A percentile compares a stretch with the other conserved stretches of the same genome.
Conservation (phyloP, 192 early-diverging fungal species). For the Entrophospora sp. region DNA sequence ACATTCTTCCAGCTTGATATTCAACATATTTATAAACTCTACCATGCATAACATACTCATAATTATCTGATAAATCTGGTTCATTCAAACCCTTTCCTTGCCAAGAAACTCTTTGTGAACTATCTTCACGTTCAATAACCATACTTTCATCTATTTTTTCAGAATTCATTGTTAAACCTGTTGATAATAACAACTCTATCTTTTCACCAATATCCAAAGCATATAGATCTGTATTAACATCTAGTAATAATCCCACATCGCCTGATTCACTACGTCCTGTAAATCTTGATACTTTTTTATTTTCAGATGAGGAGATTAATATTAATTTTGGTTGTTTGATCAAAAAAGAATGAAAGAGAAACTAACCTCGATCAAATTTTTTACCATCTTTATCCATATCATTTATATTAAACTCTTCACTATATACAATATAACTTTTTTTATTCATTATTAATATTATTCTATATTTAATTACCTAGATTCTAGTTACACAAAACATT, state of each 20-base stretch:
- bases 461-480: no score
- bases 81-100: slow-evolving; percentile 55
- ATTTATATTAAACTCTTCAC: slow-evolving; percentile 81
- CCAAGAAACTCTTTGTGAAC: slow-evolving; percentile 51
- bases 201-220: slow-evolving; percentile 78
- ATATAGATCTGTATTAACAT: slow-evolving; percentile 94
- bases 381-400: slow-evolving; percentile 86
- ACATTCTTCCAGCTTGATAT: slow-evolving; percentile 61
- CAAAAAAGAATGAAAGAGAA: no score
- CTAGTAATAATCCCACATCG: slow-evolving; percentile 85
- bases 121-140: slow-evolving; percentile 29
- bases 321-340: no score
- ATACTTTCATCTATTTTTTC: slow-evolving; percentile 34
- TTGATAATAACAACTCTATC: slow-evolving; percentile 73
- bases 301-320: not conserved
- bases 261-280: slow-evolving; percentile 71
- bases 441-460: no score
- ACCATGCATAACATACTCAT: slow-evolving; percentile 98
- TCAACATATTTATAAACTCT: slow-evolving; percentile 96
- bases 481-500: no score
- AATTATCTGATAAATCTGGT: slow-evolving; percentile 82
- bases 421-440: slow-evolving; percentile 77
- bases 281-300: slow-evolving; percentile 73
- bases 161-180: slow-evolving; percentile 60
- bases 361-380: slow-evolving; percentile 84